Conservation (phyloP, 352 stramenopile species). For the Phytophthora idaei region DNA sequence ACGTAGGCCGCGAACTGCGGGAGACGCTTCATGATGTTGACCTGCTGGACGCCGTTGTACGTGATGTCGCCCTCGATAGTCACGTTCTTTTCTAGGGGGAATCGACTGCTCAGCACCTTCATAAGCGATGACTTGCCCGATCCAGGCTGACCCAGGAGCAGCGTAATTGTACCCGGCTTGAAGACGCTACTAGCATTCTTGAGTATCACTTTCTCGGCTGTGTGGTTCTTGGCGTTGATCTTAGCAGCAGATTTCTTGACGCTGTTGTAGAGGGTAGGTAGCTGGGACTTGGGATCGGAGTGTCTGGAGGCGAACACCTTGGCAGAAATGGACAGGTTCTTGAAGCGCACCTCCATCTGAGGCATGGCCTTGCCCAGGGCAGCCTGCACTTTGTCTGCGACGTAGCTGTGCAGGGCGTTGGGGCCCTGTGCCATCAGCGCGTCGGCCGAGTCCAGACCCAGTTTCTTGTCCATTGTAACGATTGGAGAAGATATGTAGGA, state of each 20-base stretch:
- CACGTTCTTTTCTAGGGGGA: constrained; percentile 30
- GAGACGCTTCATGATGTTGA: constrained; percentile 35
- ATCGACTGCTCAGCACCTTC: constrained; percentile 26
- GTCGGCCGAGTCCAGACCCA: constrained; percentile 24
- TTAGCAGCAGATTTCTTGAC: constrained; percentile 35
- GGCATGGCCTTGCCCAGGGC: constrained; percentile 27
- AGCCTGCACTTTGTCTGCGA: constrained; percentile 26
- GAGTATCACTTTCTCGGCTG: constrained; percentile 47
- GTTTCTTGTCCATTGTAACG: constrained; percentile 16
- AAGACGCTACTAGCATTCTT: constrained; percentile 52
- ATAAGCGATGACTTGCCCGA: constrained; percentile 33
- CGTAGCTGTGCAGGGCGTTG: constrained; percentile 27
- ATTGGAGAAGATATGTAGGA: constrained; percentile 3
- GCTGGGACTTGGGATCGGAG: constrained; percentile 25
- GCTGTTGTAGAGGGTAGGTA: constrained; percentile 52
- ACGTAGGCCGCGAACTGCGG: constrained; percentile 58
- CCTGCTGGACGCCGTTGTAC: constrained; percentile 24
- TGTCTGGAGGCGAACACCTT: constrained; percentile 24
- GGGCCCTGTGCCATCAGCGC: constrained; percentile 37
- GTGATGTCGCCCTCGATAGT: constrained; percentile 24
- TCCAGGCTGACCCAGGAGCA: constrained; percentile 24
- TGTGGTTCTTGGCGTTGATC: constrained; percentile 39
- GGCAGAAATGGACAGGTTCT: constrained; percentile 32
- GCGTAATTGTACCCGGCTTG: constrained; percentile 29
- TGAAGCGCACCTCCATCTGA: constrained; percentile 39